Percentiles rank a stretch among this genome's conserved stretches.
These are phyloP conservation scores for Cystoisospora suis DNA, from an alignment of 169 alveolate species.

Conservation along the genomic window DNA sequence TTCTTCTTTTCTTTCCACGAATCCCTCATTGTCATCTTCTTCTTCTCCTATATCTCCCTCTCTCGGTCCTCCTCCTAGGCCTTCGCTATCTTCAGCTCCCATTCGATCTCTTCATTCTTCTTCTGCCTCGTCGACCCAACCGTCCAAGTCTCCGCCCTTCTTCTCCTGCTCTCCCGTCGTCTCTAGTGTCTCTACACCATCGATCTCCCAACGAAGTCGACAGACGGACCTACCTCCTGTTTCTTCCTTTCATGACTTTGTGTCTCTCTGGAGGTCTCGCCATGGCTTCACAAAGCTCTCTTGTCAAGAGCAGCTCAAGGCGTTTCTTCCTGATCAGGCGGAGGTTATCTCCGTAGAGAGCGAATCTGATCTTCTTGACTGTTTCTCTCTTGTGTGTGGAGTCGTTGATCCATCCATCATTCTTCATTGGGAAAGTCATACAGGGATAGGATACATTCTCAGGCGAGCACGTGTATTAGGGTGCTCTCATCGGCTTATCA, in stretches of 20 bases:
- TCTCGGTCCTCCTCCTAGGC: background rate
- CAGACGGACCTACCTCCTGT: too few species aligned
- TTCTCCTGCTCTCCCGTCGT: too few species aligned
- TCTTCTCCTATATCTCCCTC: background rate
- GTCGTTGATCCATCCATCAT: slow-evolving; percentile 57
- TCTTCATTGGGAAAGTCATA: slow-evolving; percentile 56
- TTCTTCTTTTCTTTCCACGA: too few species aligned
- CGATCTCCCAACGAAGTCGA: too few species aligned
- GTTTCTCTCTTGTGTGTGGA: slow-evolving; percentile 19
- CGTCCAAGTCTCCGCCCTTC: too few species aligned
- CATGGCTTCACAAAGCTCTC: background rate
- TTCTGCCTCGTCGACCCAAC: background rate
- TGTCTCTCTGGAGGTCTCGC: background rate
- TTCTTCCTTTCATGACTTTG: background rate
- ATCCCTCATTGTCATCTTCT: background rate
- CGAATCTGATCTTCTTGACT: slow-evolving; percentile 44
- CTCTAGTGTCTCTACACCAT: too few species aligned
- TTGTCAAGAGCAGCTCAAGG: background rate
- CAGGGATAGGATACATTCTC: slow-evolving; percentile 45
- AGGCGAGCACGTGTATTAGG: slow-evolving; percentile 60
- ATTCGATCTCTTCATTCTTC: background rate
- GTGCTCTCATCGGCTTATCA: background rate
- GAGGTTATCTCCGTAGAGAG: slow-evolving; percentile 18
- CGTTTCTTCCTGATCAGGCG: background rate
- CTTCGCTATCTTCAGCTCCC: background rate